Base-by-base conservation (phyloP, 2,329 filamentous ascomycete genomes). In the Calonectria crousiana region DNA sequence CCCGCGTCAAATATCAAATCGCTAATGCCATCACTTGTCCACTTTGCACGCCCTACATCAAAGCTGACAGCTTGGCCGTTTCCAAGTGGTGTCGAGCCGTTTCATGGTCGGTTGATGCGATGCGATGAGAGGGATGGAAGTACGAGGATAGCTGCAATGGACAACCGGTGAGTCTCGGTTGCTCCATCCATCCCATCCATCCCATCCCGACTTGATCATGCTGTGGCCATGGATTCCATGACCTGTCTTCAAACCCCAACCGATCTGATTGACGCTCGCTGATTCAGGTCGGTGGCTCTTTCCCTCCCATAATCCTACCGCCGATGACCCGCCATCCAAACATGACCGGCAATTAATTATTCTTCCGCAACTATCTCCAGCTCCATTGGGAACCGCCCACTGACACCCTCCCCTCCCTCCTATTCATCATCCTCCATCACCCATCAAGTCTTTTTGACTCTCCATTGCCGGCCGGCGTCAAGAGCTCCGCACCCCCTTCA, bases 1-100 rank as follows among this genome's bases (percentile, higher is more conserved):
- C 76, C 75, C 77, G 67, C 77, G 68, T 77, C 74, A 74, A 60
- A 69, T 49, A 62, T 60, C 51, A 36, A 68, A 62, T 60, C n/a
- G 44, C 32, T 53, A 68, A 62, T n/a, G 70, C 32, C 64, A 64
- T 64, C 53, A 68, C 67, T 72, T 69, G 66, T 65, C 71, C 71
- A 38, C 51, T 69, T 52, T 69, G 71, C 66, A 65, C 68, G 68
- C 53, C 68, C 60, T 49, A 64, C 68, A 69, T 58, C 58, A 58
- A 69, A 66, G 71, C 71, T 73, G 71, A 73, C 71, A 56, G 56
- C 62, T 66, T 20, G 62, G 36, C 53, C 47, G 30, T 28, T 36
- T 47, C 38, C 71, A 69, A 51, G 71, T 69, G 71, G 71, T 69
- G 58, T 73, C 52, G 66, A 73, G 49, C 58, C 10, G 71, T 73